Base-by-base conservation (phyloP, 495 filamentous ascomycete genomes). In the Ramalina peruviana region DNA sequence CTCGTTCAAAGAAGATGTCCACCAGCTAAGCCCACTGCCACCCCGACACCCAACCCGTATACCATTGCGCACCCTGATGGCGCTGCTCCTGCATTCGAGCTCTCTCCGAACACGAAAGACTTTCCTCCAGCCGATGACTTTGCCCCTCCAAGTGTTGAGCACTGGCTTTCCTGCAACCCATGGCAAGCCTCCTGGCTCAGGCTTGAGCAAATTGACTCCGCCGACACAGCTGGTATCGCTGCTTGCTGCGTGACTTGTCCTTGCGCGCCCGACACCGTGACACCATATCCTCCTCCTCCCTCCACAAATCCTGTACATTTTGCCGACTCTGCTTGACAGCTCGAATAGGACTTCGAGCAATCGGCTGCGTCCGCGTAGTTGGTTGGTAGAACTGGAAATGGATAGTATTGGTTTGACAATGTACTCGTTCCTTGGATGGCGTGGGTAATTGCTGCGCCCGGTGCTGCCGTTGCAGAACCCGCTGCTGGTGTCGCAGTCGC, bases 321-420 rank as follows among this genome's bases (percentile, higher is more conserved):
- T 16, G 67, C 65, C 56, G 80, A 83, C 57, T 85, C 81, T 33
- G 66, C 70, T 58, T 76, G 69, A 60, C 83, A 88, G 42, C 75
- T 68, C 36, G 70, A 75, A 61, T 81, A 76, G 56, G 83, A 83
- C 12, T 78, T 75, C 1, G 80, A 75, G 65, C 84, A 88, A 10
- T 69, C 68, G n/a, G 68, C 74, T 16, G 72, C 64, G 53, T 84
- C 76, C 43, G 67, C 58, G 53, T 85, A 85, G 39, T 72, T 73
- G 1, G 83, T 86, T 27, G 79, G 77, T 48, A 86, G 70, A 55
- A 72, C 74, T 30, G 81, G 67, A 59, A 85, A 86, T 12, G 80
- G 73, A 58, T 81, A 88, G 61, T 71, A 79, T 16, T 61, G 47
- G 55, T 81, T 80, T 38, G 68, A 27, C 36, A 68, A 58, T 1